Percentiles rank a stretch among this genome's conserved stretches.
phyloP scores from a whole-genome alignment of 1,139 yeast species.

The Magnusiomyces magnusii region DNA sequence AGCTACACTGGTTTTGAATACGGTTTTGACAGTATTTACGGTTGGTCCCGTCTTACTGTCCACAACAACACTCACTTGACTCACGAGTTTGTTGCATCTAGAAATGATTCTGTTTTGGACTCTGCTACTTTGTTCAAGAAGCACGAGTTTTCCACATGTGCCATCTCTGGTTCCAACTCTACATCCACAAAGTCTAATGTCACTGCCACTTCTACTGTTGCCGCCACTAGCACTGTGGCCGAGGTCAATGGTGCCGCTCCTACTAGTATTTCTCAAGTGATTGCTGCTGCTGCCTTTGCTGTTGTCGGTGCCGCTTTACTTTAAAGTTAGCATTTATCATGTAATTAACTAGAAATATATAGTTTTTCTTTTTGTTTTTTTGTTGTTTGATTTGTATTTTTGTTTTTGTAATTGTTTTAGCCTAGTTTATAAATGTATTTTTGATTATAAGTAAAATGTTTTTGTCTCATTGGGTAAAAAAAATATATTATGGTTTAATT shows the following conservation, averaged over 20 bases:
- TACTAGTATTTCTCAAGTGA: neutral
- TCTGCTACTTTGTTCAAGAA: conserved; percentile 25
- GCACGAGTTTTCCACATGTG: conserved; percentile 1
- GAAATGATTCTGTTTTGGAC: conserved; percentile 38
- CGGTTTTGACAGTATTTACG: conserved; percentile 22
- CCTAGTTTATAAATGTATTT: neutral
- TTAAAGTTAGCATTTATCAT: no score
- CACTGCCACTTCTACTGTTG: neutral
- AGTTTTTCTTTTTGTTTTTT: neutral
- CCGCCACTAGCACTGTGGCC: neutral
- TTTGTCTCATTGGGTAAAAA: neutral
- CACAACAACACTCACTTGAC: conserved; percentile 44
- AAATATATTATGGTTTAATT: no score
- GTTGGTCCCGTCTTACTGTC: conserved; percentile 39
- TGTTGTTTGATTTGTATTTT: neutral
- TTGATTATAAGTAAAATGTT: neutral
- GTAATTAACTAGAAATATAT: no score
- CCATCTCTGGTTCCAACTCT: neutral
- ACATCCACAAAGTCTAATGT: neutral
- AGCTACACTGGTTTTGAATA: conserved; percentile 16
- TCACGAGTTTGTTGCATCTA: conserved; percentile 34
- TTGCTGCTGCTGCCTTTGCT: neutral
- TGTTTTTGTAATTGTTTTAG: neutral
- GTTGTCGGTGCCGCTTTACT: neutral
- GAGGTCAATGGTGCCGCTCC: no score